A percentile compares a stretch with the other conserved stretches of the same genome.
These are phyloP conservation scores for Leishmania tropica DNA, from an alignment of 208 protist species.

Conservation along the genomic window DNA sequence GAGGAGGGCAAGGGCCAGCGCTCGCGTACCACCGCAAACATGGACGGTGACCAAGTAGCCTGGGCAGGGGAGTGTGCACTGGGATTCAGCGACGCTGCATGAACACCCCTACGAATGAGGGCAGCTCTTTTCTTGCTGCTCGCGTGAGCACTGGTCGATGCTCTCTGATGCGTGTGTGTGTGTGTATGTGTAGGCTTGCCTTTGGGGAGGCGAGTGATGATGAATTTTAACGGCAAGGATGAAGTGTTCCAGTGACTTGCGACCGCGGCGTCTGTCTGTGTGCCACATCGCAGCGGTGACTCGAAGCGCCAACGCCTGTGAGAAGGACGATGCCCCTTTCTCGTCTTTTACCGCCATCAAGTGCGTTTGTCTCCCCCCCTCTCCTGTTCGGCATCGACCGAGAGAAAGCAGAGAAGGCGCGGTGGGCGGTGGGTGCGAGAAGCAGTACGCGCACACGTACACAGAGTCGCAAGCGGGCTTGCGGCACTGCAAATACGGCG, in stretches of 20 bases:
- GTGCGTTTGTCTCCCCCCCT: neutral
- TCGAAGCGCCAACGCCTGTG: neutral
- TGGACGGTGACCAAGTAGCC: neutral
- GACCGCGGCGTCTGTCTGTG: neutral
- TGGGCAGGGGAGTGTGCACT: neutral
- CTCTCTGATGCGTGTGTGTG: neutral
- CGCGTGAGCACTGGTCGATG: neutral
- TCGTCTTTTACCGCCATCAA: neutral
- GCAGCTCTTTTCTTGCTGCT: neutral
- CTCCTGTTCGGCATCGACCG: neutral
- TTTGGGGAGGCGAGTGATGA: neutral
- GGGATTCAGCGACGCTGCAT: neutral
- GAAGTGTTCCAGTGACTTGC: neutral
- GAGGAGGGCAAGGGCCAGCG: neutral
- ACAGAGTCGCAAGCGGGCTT: neutral
- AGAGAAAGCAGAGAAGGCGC: neutral
- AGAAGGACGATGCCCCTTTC: neutral
- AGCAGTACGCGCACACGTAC: neutral
- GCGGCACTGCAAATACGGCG: neutral
- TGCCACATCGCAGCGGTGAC: neutral
- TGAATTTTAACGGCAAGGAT: neutral
- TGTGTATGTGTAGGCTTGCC: too few relatives aligned
- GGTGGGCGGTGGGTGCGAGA: neutral
- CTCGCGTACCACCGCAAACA: neutral
- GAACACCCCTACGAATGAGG: neutral